Evolutionary conservation across 73 alveolate genomes (phyloP), one percentile per base, ranked within the genome.

Genomic region (Breviolum minutum): DNA sequence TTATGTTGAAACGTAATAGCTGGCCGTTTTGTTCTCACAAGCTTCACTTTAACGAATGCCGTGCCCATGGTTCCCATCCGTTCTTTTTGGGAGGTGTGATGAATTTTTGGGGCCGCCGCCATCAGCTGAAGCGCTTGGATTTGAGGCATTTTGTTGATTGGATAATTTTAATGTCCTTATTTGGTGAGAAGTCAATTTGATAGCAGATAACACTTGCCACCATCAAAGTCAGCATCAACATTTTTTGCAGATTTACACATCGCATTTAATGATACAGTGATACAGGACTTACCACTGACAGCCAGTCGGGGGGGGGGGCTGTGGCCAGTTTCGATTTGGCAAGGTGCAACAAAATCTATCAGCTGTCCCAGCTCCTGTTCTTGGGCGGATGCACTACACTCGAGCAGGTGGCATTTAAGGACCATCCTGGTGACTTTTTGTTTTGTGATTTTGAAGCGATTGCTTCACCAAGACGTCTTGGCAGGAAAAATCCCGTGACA

Each of bases 51-150:
- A 8, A 8, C 87, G 87, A 9, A 77, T 29, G 60, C 87, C 87
- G 8, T 22, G 0, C 26, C 20, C 86, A 14, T 24, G 14, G 14
- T 40, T 40, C 3, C 54, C 54, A 40, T 40, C 54, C 54, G 54
- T 0, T 40, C 54, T 40, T 40, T 40, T 40, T 40, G 54, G 73
- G 48, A 83, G 93, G 95, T 40, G 40, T 32, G 73, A 74, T 68
- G 96, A 74, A 89, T 26, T 89, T 89, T 29, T 89, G 96, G 96
- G 96, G 96, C 87, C 85, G 60, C 7, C 85, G 96, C 9, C 17
- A 20, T 60, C 27, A 17, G 61, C 82, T 89, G 96, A 89, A 61
- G n/a, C 17, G 32, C 61, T 77, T 89, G 96, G 96, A 89, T 77
- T 54, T 89, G 96, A 68, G 96, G 95, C 74, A 6, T 14, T 17